Conservation (phyloP, 495 filamentous ascomycete genomes). For the Paragyromitra xinjiangensis region DNA sequence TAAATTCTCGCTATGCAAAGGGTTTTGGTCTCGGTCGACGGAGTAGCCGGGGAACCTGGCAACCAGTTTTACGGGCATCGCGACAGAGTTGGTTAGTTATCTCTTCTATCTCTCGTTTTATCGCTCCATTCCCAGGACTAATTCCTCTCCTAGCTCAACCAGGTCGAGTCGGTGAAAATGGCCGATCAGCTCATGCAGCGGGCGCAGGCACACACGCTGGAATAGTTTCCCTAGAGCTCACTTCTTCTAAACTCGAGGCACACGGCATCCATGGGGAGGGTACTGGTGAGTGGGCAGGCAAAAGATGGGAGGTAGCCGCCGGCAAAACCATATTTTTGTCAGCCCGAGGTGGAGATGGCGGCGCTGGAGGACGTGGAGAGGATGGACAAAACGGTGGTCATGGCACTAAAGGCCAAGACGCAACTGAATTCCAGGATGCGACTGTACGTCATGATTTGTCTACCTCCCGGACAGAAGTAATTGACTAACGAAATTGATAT, state of each 20-base stretch:
- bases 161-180: slow-evolving; percentile 19
- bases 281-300: slow-evolving; percentile 35
- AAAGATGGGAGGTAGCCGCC: slow-evolving; percentile 53
- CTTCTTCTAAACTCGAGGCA: slow-evolving; percentile 8
- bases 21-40: slow-evolving; percentile 35
- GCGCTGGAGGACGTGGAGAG: slow-evolving; percentile 58
- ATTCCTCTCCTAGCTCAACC: slow-evolving; percentile 29
- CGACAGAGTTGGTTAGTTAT: slow-evolving; percentile 22
- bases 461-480: slow-evolving; percentile 6
- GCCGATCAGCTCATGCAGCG: slow-evolving; percentile 25
- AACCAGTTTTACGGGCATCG: slow-evolving; percentile 27
- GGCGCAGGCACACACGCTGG: slow-evolving; percentile 27
- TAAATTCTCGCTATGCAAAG: slow-evolving; percentile 6
- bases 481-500: slow-evolving; percentile 9
- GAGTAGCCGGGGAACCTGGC: slow-evolving; percentile 13
- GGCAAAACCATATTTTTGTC: slow-evolving; percentile 55
- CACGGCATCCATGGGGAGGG: slow-evolving; percentile 29
- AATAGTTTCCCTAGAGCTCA: slow-evolving; percentile 24
- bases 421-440: slow-evolving; percentile 55
- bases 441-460: slow-evolving; percentile 24
- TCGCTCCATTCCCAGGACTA: neutral
- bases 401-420: slow-evolving; percentile 55
- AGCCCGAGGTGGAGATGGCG: slow-evolving; percentile 58
- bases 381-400: slow-evolving; percentile 57
- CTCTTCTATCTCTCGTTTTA: neutral